A percentile compares a stretch with the other conserved stretches of the same genome.
Conservation (phyloP, 1,284 basidiomycete species). For the Pseudozyma thailandica region DNA sequence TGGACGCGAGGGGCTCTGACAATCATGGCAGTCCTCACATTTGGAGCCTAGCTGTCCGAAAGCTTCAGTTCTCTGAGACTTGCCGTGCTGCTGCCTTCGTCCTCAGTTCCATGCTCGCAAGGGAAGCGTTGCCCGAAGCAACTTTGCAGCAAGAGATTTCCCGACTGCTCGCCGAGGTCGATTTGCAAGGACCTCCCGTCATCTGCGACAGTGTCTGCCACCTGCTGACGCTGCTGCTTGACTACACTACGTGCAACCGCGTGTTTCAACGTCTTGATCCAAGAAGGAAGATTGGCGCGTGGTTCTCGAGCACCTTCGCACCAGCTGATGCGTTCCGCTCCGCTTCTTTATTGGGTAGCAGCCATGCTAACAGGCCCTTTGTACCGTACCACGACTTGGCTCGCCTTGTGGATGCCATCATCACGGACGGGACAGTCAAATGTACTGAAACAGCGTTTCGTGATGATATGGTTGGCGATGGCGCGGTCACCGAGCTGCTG, state of each 20-base stretch:
- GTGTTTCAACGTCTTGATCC: conserved; percentile 20
- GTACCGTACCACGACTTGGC: conserved; percentile 19
- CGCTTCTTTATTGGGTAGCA: not conserved
- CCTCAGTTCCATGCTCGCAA: conserved; percentile 14
- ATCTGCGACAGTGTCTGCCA: conserved; percentile 41
- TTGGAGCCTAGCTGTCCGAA: conserved; percentile 23
- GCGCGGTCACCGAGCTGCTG: conserved; percentile 14
- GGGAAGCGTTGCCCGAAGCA: conserved; percentile 4
- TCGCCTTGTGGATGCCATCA: conserved; percentile 11
- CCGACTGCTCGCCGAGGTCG: conserved; percentile 35
- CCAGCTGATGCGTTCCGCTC: conserved; percentile 11
- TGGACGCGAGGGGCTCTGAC: not conserved
- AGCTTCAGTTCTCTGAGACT: conserved; percentile 20
- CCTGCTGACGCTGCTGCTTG: conserved; percentile 22
- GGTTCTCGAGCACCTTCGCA: conserved; percentile 29
- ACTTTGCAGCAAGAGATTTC: conserved; percentile 13
- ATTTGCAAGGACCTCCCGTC: conserved; percentile 36
- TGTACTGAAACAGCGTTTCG: not conserved
- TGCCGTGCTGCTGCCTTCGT: conserved; percentile 33
- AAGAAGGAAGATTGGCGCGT: conserved; percentile 29
- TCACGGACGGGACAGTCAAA: conserved; percentile 7
- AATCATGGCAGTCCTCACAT: not conserved
- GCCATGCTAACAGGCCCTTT: not conserved
- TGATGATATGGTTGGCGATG: not conserved
- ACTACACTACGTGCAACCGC: conserved; percentile 18